These are phyloP conservation scores for Brassica carinata DNA, from an alignment of 345 rosid genomes.

Conservation along the genomic window DNA sequence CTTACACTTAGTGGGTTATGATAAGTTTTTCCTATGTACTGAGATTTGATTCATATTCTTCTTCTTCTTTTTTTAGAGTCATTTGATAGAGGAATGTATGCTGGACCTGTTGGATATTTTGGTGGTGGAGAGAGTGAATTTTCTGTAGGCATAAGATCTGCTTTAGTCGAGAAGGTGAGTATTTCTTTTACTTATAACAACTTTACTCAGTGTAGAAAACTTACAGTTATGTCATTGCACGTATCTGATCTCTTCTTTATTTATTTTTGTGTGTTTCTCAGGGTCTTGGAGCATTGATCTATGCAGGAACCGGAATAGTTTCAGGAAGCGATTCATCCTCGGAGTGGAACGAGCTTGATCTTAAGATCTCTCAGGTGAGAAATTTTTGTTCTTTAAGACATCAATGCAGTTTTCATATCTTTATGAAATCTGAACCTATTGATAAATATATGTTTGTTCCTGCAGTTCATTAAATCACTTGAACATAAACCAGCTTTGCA, in stretches of 20 bases:
- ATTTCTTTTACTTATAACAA: not conserved
- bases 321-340: slow-evolving; percentile 75
- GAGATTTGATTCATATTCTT: not conserved
- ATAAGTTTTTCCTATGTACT: not conserved
- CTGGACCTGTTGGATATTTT: slow-evolving; percentile 94
- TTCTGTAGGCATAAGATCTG: slow-evolving; percentile 88
- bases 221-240: slow-evolving; percentile 9
- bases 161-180: slow-evolving; percentile 75
- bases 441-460: not conserved
- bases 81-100: slow-evolving; percentile 96
- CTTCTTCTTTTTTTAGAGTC: slow-evolving; percentile 48
- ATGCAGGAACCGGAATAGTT: slow-evolving; percentile 88
- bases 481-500: slow-evolving; percentile 62
- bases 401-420: not conserved
- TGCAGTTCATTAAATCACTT: slow-evolving; percentile 77
- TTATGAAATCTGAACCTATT: not conserved
- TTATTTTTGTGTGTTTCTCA: slow-evolving; percentile 21
- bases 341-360: slow-evolving; percentile 93
- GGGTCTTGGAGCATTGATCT: slow-evolving; percentile 80
- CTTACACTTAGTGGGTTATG: slow-evolving; percentile 10
- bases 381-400: not conserved
- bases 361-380: slow-evolving; percentile 83
- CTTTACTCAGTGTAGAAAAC: not conserved
- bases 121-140: slow-evolving; percentile 97
- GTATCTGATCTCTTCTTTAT: slow-evolving; percentile 8